A percentile compares a stretch with the other conserved stretches of the same genome.
These are phyloP conservation scores for Metschnikowia colocasiae DNA, from an alignment of 805 yeast species.

Conservation along the genomic window DNA sequence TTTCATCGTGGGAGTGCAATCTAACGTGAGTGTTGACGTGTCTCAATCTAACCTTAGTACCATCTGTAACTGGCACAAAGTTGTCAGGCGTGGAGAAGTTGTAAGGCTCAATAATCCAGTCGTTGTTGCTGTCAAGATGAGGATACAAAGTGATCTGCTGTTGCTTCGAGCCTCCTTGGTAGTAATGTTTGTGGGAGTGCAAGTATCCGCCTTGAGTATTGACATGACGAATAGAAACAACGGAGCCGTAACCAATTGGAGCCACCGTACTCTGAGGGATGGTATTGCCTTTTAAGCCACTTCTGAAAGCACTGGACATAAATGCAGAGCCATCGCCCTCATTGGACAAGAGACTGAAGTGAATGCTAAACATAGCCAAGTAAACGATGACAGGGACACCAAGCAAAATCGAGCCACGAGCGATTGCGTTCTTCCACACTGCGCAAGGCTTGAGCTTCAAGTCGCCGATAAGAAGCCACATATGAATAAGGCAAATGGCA, in stretches of 20 bases:
- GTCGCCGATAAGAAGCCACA: constrained; percentile 76
- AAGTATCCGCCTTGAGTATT: constrained; percentile 76
- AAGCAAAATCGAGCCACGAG: constrained; percentile 52
- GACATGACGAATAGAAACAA: constrained; percentile 61
- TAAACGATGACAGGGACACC: constrained; percentile 59
- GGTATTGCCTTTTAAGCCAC: constrained; percentile 54
- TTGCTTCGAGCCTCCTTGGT: constrained; percentile 78
- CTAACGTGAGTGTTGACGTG: constrained; percentile 60
- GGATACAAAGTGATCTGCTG: constrained; percentile 82
- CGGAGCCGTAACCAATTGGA: constrained; percentile 71
- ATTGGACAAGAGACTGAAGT: constrained; percentile 51
- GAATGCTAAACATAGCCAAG: constrained; percentile 56
- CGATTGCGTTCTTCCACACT: constrained; percentile 44
- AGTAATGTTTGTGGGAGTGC: constrained; percentile 72
- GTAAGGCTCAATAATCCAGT: constrained; percentile 68
- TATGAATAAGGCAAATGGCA: constrained; percentile 50
- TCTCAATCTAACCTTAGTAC: constrained; percentile 64
- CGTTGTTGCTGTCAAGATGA: constrained; percentile 70
- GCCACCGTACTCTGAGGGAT: constrained; percentile 59
- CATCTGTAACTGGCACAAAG: constrained; percentile 62
- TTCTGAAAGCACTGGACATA: constrained; percentile 69
- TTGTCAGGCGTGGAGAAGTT: constrained; percentile 55
- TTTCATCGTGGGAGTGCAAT: constrained; percentile 79
- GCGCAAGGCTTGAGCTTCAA: constrained; percentile 45
- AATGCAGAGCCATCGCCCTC: constrained; percentile 74